Evolutionary conservation across 164 flowering plant species (phyloP).

Genomic region (Platanus orientalis): DNA sequence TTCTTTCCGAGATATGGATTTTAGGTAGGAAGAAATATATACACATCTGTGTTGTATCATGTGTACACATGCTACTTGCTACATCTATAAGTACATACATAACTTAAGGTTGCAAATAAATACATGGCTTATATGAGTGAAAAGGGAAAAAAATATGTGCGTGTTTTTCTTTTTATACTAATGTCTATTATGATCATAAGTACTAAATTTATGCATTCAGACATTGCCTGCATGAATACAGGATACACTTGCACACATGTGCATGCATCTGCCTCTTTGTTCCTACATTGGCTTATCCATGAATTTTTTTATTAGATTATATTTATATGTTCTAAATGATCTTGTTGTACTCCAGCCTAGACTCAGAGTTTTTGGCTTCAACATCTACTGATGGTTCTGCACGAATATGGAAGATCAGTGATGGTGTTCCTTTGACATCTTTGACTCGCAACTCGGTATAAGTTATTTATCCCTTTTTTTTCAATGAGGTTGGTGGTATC

Average conservation of each 20-base stretch:
- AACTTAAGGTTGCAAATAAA: too few species aligned
- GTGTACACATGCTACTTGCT: too few species aligned
- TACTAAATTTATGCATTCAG: background rate
- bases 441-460: conserved; percentile 69
- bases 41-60: background rate
- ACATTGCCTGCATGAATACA: background rate
- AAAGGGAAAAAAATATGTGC: too few species aligned
- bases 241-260: background rate
- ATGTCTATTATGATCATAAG: too few species aligned
- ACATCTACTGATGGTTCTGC: conserved; percentile 93
- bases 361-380: conserved; percentile 84
- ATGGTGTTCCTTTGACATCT: conserved; percentile 68
- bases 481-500: background rate
- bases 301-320: background rate
- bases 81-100: too few species aligned
- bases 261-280: background rate
- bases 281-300: background rate
- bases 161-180: too few species aligned
- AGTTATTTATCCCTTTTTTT: background rate
- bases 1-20: conserved; percentile 81
- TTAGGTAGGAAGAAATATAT: conserved; percentile 46
- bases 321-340: background rate
- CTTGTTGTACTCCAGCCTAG: conserved; percentile 50
- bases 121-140: too few species aligned
- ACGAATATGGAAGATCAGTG: conserved; percentile 79